These are phyloP conservation scores for Fusarium transvaalense DNA, from an alignment of 2,329 filamentous ascomycete species.

Conservation along the genomic window DNA sequence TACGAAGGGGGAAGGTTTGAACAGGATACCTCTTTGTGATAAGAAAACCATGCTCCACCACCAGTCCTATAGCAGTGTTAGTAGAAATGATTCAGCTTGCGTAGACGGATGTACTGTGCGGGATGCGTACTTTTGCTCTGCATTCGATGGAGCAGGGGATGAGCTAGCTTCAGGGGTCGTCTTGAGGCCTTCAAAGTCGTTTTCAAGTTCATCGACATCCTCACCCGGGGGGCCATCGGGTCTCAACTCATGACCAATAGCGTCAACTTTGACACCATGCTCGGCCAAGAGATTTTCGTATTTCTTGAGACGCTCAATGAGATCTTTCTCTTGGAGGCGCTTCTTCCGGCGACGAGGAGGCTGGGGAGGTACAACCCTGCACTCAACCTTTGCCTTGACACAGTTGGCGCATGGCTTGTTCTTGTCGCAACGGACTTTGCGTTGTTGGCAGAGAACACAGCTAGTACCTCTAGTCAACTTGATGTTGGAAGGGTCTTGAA, in stretches of 20 bases:
- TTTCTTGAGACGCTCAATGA: conserved; percentile 75
- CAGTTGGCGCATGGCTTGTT: conserved; percentile 79
- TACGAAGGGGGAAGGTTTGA: background rate
- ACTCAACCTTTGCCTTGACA: conserved; percentile 71
- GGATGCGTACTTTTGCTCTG: conserved; percentile 48
- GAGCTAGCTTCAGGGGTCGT: conserved; percentile 63
- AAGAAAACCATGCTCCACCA: conserved; percentile 60
- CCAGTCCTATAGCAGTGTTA: conserved; percentile 34
- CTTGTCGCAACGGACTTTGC: conserved; percentile 81
- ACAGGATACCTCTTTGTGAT: conserved; percentile 63
- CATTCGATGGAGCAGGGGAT: conserved; percentile 50
- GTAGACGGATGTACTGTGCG: background rate
- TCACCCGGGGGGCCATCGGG: conserved; percentile 54
- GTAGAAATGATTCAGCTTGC: background rate
- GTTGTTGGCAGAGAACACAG: conserved; percentile 80
- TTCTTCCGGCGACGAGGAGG: conserved; percentile 70
- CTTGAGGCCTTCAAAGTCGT: conserved; percentile 67
- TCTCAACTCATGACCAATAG: conserved; percentile 65
- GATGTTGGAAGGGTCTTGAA: conserved; percentile 58
- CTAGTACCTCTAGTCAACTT: conserved; percentile 71
- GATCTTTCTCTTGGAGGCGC: conserved; percentile 76
- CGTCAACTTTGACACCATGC: conserved; percentile 76
- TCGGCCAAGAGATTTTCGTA: conserved; percentile 76
- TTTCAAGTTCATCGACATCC: conserved; percentile 68
- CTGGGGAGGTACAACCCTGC: conserved; percentile 68